phyloP scores from a whole-genome alignment of 306 rosid species.

The Cicer chorassanicum region DNA sequence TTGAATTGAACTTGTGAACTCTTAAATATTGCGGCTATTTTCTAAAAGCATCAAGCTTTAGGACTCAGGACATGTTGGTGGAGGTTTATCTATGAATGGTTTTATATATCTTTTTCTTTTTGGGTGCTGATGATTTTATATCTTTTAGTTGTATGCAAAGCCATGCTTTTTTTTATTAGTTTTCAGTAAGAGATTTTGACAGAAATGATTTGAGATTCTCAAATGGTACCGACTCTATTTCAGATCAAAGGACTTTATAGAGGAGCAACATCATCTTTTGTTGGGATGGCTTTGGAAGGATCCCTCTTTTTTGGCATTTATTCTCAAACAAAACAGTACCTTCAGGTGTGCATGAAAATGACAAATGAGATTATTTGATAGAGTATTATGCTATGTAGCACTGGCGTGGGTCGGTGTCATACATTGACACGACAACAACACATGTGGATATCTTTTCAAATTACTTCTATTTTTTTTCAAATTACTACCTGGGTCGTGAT shows the following conservation, averaged over 20 bases:
- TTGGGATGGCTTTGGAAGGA: slow-evolving; percentile 93
- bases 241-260: slow-evolving; percentile 94
- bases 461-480: too few species aligned
- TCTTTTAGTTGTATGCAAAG: slow-evolving; percentile 16
- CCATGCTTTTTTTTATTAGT: not conserved
- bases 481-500: too few species aligned
- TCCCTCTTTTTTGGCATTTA: slow-evolving; percentile 88
- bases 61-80: not conserved
- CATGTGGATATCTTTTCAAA: too few species aligned
- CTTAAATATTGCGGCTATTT: not conserved
- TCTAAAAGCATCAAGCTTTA: slow-evolving; percentile 1
- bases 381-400: not conserved
- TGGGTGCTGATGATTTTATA: slow-evolving; percentile 4
- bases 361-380: slow-evolving; percentile 24
- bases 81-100: slow-evolving; percentile 18
- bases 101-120: slow-evolving; percentile 6
- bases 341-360: slow-evolving; percentile 71
- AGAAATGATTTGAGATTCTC: slow-evolving; percentile 21
- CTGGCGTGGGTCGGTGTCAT: too few species aligned
- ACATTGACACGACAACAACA: too few species aligned
- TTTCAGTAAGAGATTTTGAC: not conserved
- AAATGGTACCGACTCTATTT: slow-evolving; percentile 45
- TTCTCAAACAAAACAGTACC: slow-evolving; percentile 74
- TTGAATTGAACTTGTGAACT: not conserved
- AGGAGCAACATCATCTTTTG: slow-evolving; percentile 91